Percentiles rank a stretch among this genome's conserved stretches.
These are phyloP conservation scores for Aspergillus sp. DNA, from an alignment of 2,329 filamentous ascomycete genomes.

Conservation along the genomic window DNA sequence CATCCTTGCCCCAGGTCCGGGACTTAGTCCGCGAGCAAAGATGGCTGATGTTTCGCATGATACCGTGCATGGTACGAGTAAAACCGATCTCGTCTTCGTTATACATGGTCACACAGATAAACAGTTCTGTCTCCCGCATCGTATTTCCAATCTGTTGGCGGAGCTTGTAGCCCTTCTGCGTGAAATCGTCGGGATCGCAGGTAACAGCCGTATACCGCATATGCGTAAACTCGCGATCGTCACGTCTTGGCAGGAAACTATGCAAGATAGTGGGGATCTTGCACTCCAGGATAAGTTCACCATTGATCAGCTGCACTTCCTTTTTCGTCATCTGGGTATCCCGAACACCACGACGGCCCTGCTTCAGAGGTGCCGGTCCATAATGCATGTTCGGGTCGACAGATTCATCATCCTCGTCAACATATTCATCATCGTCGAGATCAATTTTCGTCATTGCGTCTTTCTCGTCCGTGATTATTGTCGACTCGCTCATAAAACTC, in stretches of 20 bases:
- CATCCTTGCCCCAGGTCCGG: constrained; percentile 90
- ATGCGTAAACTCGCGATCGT: constrained; percentile 94
- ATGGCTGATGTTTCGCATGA: constrained; percentile 96
- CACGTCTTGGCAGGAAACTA: constrained; percentile 86
- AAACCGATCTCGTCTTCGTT: constrained; percentile 97
- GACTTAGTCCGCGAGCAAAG: constrained; percentile 91
- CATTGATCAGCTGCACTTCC: constrained; percentile 93
- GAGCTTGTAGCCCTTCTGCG: constrained; percentile 79
- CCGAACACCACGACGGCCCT: constrained; percentile 79
- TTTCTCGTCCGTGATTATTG: constrained; percentile 49
- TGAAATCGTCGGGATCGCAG: constrained; percentile 92
- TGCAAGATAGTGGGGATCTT: constrained; percentile 98
- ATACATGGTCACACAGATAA: constrained; percentile 98
- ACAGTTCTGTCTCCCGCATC: constrained; percentile 82
- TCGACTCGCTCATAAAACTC: constrained; percentile 55
- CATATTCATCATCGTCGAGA: constrained; percentile 29
- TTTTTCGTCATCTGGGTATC: constrained; percentile 84
- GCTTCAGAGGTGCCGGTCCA: constrained; percentile 77
- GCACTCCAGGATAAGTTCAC: constrained; percentile 94
- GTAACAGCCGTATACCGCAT: constrained; percentile 99
- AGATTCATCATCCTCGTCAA: constrained; percentile 46
- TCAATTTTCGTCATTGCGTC: constrained; percentile 36
- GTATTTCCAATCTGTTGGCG: constrained; percentile 83
- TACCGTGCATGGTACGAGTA: constrained; percentile 94
- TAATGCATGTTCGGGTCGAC: constrained; percentile 61